phyloP scores from a whole-genome alignment of 2,329 filamentous ascomycete species.

The Akanthomyces muscarius region DNA sequence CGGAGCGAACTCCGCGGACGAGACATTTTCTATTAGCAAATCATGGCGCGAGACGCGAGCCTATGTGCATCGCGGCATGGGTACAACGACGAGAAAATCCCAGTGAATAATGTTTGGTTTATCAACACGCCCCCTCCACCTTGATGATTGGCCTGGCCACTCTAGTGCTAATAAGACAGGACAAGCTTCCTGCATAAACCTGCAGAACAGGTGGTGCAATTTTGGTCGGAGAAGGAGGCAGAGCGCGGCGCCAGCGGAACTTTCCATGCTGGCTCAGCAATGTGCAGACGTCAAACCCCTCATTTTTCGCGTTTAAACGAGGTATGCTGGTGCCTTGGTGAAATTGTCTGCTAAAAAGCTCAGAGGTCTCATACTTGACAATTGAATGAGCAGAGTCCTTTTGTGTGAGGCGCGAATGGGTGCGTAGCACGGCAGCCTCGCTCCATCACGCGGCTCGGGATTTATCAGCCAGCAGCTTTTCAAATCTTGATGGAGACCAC shows the following conservation, averaged over 20 bases:
- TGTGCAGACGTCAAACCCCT: neutral
- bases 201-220: too few relatives aligned
- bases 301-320: neutral
- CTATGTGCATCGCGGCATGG: neutral
- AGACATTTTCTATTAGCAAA: neutral
- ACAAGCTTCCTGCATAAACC: too few relatives aligned
- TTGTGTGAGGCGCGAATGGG: too few relatives aligned
- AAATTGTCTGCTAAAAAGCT: neutral
- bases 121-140: neutral
- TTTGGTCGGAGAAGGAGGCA: neutral
- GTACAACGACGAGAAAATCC: too few relatives aligned
- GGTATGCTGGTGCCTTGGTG: neutral
- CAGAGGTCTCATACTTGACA: neutral
- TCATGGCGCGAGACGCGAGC: neutral
- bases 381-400: too few relatives aligned
- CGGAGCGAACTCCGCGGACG: conserved; percentile 8
- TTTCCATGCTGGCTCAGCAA: neutral
- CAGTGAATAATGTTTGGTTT: too few relatives aligned
- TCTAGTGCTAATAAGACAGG: too few relatives aligned
- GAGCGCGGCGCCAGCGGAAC: neutral
- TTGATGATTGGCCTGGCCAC: too few relatives aligned
- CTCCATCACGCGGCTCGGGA: neutral
- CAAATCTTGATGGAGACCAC: neutral
- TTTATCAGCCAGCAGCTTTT: neutral
- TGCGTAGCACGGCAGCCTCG: neutral